phyloP scores from a whole-genome alignment of 805 yeast genomes.

The Komagataella pastoris region DNA sequence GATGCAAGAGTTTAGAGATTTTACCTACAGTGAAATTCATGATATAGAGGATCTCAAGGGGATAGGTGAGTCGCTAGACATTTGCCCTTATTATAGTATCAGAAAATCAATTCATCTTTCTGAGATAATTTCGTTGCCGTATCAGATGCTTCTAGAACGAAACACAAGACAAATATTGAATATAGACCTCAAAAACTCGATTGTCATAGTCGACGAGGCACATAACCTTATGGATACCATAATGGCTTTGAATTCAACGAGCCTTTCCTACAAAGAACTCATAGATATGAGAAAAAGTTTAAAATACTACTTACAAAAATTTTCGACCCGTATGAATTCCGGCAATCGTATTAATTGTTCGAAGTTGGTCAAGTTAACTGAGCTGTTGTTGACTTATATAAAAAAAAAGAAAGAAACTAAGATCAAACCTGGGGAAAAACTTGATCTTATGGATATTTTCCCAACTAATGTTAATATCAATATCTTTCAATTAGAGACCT shows the following conservation, averaged over 20 bases:
- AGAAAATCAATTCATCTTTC: constrained; percentile 41
- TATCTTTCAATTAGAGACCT: constrained; percentile 50
- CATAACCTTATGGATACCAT: constrained; percentile 78
- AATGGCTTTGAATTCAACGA: constrained; percentile 51
- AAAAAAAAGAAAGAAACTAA: constrained; percentile 12
- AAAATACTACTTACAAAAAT: constrained; percentile 41
- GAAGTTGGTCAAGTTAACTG: constrained; percentile 47
- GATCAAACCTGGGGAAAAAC: constrained; percentile 36
- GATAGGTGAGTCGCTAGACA: constrained; percentile 39
- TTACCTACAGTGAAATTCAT: constrained; percentile 38
- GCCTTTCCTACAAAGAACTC: constrained; percentile 38
- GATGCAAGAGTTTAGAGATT: constrained; percentile 34
- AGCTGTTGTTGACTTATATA: constrained; percentile 36
- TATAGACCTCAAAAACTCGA: constrained; percentile 44
- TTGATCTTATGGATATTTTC: constrained; percentile 40
- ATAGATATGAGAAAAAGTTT: constrained; percentile 30
- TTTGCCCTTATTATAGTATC: constrained; percentile 78
- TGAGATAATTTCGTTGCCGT: constrained; percentile 77
- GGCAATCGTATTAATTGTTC: constrained; percentile 59
- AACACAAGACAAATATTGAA: constrained; percentile 46
- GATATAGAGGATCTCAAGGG: constrained; percentile 71
- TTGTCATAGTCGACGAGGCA: constrained; percentile 84
- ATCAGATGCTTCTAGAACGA: constrained; percentile 59
- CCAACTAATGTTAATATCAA: constrained; percentile 63
- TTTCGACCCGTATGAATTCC: constrained; percentile 50